Conservation (phyloP, 2,329 filamentous ascomycete species). For the Thelonectria olida region DNA sequence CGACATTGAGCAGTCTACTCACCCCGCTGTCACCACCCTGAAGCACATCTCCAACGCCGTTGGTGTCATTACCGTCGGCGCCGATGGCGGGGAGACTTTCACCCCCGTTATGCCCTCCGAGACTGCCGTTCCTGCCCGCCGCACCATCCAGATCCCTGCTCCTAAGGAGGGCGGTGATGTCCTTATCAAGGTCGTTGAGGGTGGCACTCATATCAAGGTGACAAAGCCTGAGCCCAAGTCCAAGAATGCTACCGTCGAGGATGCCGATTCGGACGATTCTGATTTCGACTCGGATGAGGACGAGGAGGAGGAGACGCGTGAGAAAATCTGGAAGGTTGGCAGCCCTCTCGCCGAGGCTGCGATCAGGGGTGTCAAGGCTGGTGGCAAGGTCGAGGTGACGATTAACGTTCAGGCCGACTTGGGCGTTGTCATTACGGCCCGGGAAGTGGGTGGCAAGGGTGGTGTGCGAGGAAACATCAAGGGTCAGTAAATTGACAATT, state of each 20-base stretch:
- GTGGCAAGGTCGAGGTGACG: slow-evolving; percentile 90
- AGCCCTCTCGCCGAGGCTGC: slow-evolving; percentile 85
- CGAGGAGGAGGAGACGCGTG: slow-evolving; percentile 87
- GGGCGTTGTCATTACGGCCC: slow-evolving; percentile 79
- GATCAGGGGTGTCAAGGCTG: slow-evolving; percentile 85
- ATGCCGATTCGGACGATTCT: slow-evolving; percentile 72
- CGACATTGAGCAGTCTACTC: slow-evolving; percentile 95
- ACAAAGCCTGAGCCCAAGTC: slow-evolving; percentile 85
- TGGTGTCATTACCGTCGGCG: slow-evolving; percentile 77
- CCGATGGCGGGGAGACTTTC: slow-evolving; percentile 74
- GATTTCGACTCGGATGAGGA: slow-evolving; percentile 70
- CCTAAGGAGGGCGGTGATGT: slow-evolving; percentile 88
- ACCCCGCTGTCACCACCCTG: slow-evolving; percentile 93
- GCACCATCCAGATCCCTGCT: slow-evolving; percentile 80
- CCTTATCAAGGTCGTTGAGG: slow-evolving; percentile 88
- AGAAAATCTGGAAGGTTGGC: slow-evolving; percentile 93
- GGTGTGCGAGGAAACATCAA: slow-evolving; percentile 74
- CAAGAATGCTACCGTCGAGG: slow-evolving; percentile 74
- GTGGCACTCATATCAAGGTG: slow-evolving; percentile 89
- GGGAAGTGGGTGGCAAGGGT: slow-evolving; percentile 88
- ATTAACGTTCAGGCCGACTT: slow-evolving; percentile 87
- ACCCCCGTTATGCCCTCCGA: slow-evolving; percentile 83
- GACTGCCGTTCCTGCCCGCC: slow-evolving; percentile 88
- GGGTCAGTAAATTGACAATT: slow-evolving; percentile 29
- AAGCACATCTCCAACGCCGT: slow-evolving; percentile 90